Conservation (phyloP, 2,329 filamentous ascomycete genomes). For the Cyphellophora attinorum region DNA sequence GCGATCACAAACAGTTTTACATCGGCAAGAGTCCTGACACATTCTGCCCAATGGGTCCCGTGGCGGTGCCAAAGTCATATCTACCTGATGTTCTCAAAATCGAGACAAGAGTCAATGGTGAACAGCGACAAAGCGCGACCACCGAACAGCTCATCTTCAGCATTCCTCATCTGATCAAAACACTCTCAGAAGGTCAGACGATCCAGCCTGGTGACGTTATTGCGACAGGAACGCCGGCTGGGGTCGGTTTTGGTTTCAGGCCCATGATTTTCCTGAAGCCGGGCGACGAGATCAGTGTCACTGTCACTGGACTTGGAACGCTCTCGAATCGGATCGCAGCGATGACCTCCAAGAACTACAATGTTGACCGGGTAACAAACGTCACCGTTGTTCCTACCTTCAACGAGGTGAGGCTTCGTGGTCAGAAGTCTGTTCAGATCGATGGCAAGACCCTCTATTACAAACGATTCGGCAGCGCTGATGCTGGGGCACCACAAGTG, state of each 20-base stretch:
- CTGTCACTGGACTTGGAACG: slow-evolving; percentile 30
- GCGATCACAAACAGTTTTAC: slow-evolving; percentile 53
- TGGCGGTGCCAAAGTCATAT: slow-evolving; percentile 39
- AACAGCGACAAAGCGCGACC: slow-evolving; percentile 39
- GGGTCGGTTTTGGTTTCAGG: slow-evolving; percentile 35
- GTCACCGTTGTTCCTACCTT: slow-evolving; percentile 2
- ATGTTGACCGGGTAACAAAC: slow-evolving; percentile 16
- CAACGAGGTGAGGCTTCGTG: slow-evolving; percentile 15
- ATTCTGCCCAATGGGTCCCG: slow-evolving; percentile 47
- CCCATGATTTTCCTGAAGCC: slow-evolving; percentile 30
- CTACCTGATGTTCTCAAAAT: slow-evolving; percentile 33
- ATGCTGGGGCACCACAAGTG: slow-evolving; percentile 21
- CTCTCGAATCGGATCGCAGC: slow-evolving; percentile 31
- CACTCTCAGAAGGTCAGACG: slow-evolving; percentile 41
- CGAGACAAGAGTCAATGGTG: slow-evolving; percentile 40
- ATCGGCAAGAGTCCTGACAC: slow-evolving; percentile 49
- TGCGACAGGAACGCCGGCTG: slow-evolving; percentile 34
- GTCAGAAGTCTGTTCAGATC: slow-evolving; percentile 26
- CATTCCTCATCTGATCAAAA: slow-evolving; percentile 37
- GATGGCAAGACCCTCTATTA: slow-evolving; percentile 34
- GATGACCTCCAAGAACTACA: slow-evolving; percentile 8
- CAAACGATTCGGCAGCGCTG: slow-evolving; percentile 21
- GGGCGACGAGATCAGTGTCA: slow-evolving; percentile 31
- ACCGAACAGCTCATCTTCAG: slow-evolving; percentile 42
- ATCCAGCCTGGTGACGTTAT: slow-evolving; percentile 42